Evolutionary conservation across 176 grass and related monocot species (phyloP), one percentile per base, ranked within the genome.

Genomic region (Zea luxurians): DNA sequence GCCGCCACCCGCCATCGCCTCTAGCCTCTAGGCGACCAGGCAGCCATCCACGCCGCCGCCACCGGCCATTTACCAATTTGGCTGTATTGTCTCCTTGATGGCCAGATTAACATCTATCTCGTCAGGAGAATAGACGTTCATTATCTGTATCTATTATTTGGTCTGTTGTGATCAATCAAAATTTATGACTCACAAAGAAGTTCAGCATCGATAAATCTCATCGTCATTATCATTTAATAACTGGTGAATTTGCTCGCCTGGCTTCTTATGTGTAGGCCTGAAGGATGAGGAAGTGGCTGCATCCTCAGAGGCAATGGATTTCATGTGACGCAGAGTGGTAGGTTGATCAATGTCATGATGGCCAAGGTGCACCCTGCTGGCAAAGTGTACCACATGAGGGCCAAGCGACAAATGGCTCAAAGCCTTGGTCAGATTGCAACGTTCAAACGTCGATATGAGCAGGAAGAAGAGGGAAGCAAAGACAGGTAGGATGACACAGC

Each of bases 301-400:
- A 89, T 57, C 86, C 86, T 37, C 86, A 89, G 72, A 47, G 76
- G 86, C 86, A 89, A 21, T 89, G 82, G 81, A 84, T 84, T 58
- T 89, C 86, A 5, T 64, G 86, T 89, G 53, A 89, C 86, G 2
- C 82, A 89, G 47, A 84, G 70, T 57, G 86, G 86, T 9, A 71
- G 86, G 61, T 49, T 89, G 48, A 81, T 89, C 36, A 66, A 84
- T 57, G 58, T 89, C 37, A 76, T 80, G 70, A 90, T 89, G 87
- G 6, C 87, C 65, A 89, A 78, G 73, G 61, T 85, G 3, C 38
- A 67, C 65, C 66, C 78, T 53, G 52, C 74, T 1, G 87, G 87
- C 15, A 89, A 85, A 27, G 83, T 89, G 49, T 90, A 90, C 21
- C 88, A 90, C 61, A 86, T 86, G 78, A 78, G 88, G 57, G 88